phyloP scores from a whole-genome alignment of 2,329 filamentous ascomycete genomes.

The Pseudogymnoascus sp. region DNA sequence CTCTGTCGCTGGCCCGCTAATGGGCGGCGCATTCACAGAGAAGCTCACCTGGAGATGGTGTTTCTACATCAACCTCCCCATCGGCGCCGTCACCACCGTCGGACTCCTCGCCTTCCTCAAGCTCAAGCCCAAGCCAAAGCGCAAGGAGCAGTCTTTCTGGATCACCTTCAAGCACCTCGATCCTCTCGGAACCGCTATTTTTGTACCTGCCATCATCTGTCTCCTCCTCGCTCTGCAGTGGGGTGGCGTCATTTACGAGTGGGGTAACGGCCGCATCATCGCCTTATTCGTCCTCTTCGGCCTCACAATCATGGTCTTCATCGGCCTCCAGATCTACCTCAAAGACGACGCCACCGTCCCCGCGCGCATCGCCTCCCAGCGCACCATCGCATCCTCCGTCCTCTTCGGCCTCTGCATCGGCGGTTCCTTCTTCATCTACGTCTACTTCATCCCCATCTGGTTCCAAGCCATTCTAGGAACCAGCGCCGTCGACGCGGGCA shows the following conservation, averaged over 20 bases:
- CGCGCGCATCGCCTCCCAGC: constrained; percentile 30
- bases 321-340: constrained; percentile 9
- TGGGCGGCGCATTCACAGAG: constrained; percentile 38
- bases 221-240: constrained; percentile 29
- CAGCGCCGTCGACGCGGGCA: constrained; percentile 32
- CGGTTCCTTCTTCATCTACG: constrained; percentile 24
- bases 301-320: constrained; percentile 22
- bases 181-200: constrained; percentile 28
- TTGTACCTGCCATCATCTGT: constrained; percentile 28
- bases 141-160: constrained; percentile 35
- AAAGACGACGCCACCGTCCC: constrained; percentile 30
- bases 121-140: constrained; percentile 15
- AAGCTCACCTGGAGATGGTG: constrained; percentile 29
- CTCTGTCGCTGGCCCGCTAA: constrained; percentile 25
- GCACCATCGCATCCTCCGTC: constrained; percentile 28
- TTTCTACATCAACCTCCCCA: constrained; percentile 33
- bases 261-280: constrained; percentile 31
- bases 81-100: constrained; percentile 30
- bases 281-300: constrained; percentile 26
- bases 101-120: constrained; percentile 37
- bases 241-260: constrained; percentile 40
- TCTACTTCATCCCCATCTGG: constrained; percentile 39
- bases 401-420: constrained; percentile 31
- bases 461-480: constrained; percentile 40
- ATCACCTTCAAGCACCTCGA: constrained; percentile 33